These are phyloP conservation scores for Elsinoe fawcettii DNA, from an alignment of 2,329 filamentous ascomycete genomes.

Conservation along the genomic window DNA sequence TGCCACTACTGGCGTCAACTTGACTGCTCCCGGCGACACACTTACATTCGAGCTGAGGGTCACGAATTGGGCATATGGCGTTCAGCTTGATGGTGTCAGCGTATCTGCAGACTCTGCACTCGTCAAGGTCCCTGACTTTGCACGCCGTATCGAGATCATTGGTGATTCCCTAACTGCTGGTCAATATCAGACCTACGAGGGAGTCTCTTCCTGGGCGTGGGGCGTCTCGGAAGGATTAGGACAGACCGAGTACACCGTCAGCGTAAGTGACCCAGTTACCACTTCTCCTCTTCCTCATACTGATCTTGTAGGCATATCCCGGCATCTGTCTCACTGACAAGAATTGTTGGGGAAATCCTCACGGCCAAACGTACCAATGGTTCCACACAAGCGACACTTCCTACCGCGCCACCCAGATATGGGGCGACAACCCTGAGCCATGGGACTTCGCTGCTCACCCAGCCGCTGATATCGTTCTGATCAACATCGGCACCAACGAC, in stretches of 20 bases:
- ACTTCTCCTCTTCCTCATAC: constrained; percentile 33
- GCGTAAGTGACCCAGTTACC: constrained; percentile 49
- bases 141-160: constrained; percentile 37
- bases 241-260: constrained; percentile 51
- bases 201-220: constrained; percentile 50
- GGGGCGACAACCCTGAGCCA: constrained; percentile 30
- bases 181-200: constrained; percentile 53
- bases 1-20: constrained; percentile 38
- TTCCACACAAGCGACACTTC: constrained; percentile 50
- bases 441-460: constrained; percentile 31
- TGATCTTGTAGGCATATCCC: constrained; percentile 39
- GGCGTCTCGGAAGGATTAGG: constrained; percentile 50
- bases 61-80: constrained; percentile 54
- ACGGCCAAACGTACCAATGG: constrained; percentile 46
- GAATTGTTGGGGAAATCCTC: constrained; percentile 34
- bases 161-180: constrained; percentile 46
- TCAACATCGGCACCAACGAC: constrained; percentile 43
- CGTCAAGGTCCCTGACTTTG: constrained; percentile 34
- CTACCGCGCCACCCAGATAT: constrained; percentile 38
- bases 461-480: constrained; percentile 37
- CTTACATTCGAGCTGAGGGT: constrained; percentile 51
- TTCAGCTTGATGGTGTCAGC: constrained; percentile 49
- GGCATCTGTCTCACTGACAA: constrained; percentile 23
- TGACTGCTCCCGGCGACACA: constrained; percentile 37
- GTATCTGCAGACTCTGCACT: constrained; percentile 38